These are phyloP conservation scores for Nakaseomyces sp. DNA, from an alignment of 1,139 yeast genomes.

Conservation along the genomic window DNA sequence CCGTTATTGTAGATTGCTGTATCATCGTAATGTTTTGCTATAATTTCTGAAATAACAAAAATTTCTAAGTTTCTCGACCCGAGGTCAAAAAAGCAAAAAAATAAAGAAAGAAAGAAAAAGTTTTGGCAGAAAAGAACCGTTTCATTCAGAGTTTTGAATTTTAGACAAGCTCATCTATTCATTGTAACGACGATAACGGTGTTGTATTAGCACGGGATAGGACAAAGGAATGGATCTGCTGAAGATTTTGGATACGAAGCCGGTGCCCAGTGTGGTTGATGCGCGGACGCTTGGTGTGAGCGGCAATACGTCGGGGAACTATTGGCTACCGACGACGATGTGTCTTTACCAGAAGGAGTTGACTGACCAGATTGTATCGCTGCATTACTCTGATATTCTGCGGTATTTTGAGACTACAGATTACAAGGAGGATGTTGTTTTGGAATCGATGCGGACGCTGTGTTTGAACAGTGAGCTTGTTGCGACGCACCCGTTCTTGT, in stretches of 20 bases:
- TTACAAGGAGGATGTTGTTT: conserved; percentile 46
- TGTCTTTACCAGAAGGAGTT: conserved; percentile 81
- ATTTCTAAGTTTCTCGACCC: no score
- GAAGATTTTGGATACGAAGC: conserved; percentile 70
- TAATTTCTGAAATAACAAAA: no score
- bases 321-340: conserved; percentile 78
- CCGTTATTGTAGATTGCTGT: no score
- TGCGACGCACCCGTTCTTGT: conserved; percentile 78
- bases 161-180: no score
- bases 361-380: conserved; percentile 85
- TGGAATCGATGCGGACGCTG: conserved; percentile 63
- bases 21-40: no score
- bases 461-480: conserved; percentile 69
- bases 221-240: conserved; percentile 79
- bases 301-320: conserved; percentile 51
- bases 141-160: no score
- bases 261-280: conserved; percentile 71
- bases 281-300: conserved; percentile 31
- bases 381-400: conserved; percentile 84
- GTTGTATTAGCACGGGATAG: no score
- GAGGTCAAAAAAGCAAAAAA: no score
- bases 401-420: conserved; percentile 68
- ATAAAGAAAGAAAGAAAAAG: no score
- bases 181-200: no score
- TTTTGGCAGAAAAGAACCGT: no score